Percentiles rank a stretch among this genome's conserved stretches.
Evolutionary conservation across 495 filamentous ascomycete species (phyloP).

Genomic region (Symbiotaphrina buchneri): DNA sequence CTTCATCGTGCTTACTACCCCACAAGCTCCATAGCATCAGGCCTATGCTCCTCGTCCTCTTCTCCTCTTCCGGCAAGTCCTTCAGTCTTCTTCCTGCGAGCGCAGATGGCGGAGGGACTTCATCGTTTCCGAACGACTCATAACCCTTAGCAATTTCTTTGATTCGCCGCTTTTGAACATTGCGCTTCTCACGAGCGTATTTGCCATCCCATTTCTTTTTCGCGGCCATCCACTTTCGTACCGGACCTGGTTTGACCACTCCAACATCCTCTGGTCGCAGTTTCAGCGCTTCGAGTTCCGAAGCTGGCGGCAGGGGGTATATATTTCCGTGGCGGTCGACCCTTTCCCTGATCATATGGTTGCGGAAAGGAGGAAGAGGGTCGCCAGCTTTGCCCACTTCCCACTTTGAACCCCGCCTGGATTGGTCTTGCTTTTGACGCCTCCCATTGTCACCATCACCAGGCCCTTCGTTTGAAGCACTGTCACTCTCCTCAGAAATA

Average conservation of each 20-base stretch:
- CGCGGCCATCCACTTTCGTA: conserved; percentile 59
- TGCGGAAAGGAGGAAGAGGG: conserved; percentile 48
- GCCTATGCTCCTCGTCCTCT: conserved; percentile 43
- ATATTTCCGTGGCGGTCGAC: conserved; percentile 57
- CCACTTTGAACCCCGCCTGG: conserved; percentile 4
- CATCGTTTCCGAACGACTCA: conserved; percentile 40
- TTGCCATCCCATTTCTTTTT: conserved; percentile 47
- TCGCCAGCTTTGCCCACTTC: conserved; percentile 61
- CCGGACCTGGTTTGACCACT: conserved; percentile 53
- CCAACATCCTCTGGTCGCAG: conserved; percentile 44
- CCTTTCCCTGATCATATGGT: conserved; percentile 79
- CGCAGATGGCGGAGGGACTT: conserved; percentile 63
- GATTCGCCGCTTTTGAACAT: conserved; percentile 43
- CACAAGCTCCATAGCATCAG: conserved; percentile 65
- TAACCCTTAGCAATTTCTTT: conserved; percentile 49
- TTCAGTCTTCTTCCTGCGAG: conserved; percentile 44
- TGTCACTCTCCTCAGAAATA: conserved; percentile 24
- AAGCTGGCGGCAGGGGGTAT: conserved; percentile 35
- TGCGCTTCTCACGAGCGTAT: conserved; percentile 39
- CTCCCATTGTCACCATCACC: conserved; percentile 1
- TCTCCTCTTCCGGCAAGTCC: conserved; percentile 25
- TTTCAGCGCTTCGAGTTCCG: conserved; percentile 35
- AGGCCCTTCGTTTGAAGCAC: conserved; percentile 1
- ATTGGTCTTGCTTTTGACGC: background rate
- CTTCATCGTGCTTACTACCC: conserved; percentile 74